A percentile compares a stretch with the other conserved stretches of the same genome.
Conservation (phyloP, 1,139 yeast species). For the Taphrina communis region DNA sequence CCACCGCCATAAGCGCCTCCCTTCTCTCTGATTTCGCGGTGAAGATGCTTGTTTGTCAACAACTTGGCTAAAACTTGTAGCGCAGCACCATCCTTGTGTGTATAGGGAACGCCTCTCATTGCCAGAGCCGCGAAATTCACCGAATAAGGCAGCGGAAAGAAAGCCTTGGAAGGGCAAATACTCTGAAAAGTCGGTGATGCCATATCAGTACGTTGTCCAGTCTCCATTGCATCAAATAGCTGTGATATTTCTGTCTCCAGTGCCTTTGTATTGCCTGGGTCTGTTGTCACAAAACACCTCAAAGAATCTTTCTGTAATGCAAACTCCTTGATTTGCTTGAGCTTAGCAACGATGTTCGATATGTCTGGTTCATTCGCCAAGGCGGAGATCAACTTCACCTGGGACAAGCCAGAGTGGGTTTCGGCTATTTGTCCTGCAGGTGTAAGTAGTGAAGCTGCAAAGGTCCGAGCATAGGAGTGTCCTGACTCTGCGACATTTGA, state of each 20-base stretch:
- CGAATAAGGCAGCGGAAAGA: constrained; percentile 81
- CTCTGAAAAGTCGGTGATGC: not conserved
- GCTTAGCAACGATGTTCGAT: constrained; percentile 51
- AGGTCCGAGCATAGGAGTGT: constrained; percentile 77
- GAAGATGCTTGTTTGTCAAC: constrained; percentile 80
- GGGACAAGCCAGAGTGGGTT: constrained; percentile 71
- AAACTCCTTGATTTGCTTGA: constrained; percentile 59
- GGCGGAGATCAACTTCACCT: constrained; percentile 70
- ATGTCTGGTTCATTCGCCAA: constrained; percentile 65
- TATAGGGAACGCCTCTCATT: constrained; percentile 69
- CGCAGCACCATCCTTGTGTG: constrained; percentile 78
- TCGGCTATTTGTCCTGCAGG: constrained; percentile 68
- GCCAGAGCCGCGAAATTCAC: constrained; percentile 83
- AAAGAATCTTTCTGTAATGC: constrained; percentile 56
- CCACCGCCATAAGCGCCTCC: constrained; percentile 99
- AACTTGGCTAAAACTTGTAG: constrained; percentile 82
- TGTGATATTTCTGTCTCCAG: constrained; percentile 52
- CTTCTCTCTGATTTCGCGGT: constrained; percentile 87
- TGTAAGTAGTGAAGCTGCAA: constrained; percentile 69
- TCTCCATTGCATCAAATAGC: constrained; percentile 17
- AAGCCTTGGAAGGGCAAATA: constrained; percentile 51
- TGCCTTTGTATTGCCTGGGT: constrained; percentile 57
- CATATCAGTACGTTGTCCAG: not conserved
- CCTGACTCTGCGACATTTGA: constrained; percentile 90
- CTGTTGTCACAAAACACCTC: constrained; percentile 61